These are phyloP conservation scores for Bipolaris cookei DNA, from an alignment of 2,329 filamentous ascomycete genomes.

Conservation along the genomic window DNA sequence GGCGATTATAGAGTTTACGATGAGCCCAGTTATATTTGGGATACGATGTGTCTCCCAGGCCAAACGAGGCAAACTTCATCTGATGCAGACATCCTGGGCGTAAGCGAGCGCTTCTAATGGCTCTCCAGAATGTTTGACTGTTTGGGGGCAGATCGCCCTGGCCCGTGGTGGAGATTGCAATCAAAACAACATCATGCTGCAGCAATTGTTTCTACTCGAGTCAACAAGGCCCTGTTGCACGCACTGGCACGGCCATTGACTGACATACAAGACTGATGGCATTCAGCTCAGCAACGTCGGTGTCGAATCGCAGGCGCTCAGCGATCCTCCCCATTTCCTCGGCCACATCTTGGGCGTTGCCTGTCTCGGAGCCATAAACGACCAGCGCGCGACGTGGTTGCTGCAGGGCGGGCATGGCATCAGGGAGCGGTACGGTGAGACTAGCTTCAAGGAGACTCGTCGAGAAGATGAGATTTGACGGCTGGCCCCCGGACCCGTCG, in stretches of 20 bases:
- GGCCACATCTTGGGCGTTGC: conserved; percentile 90
- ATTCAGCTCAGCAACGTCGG: conserved; percentile 78
- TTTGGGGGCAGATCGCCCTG: conserved; percentile 93
- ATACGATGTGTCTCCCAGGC: conserved; percentile 93
- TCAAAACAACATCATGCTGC: conserved; percentile 67
- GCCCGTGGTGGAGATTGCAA: conserved; percentile 89
- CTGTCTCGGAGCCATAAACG: conserved; percentile 93
- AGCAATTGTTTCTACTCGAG: conserved; percentile 51
- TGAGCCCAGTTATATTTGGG: conserved; percentile 95
- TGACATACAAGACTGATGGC: conserved; percentile 72
- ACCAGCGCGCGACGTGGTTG: conserved; percentile 65
- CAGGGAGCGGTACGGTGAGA: conserved; percentile 25
- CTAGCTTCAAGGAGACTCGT: conserved; percentile 24
- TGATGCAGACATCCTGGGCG: conserved; percentile 70
- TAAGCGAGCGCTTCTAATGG: conserved; percentile 78
- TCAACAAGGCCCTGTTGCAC: conserved; percentile 9
- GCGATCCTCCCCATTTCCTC: conserved; percentile 78
- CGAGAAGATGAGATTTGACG: conserved; percentile 19
- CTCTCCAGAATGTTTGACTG: conserved; percentile 81
- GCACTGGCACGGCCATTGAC: not conserved
- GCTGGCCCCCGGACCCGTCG: conserved; percentile 25
- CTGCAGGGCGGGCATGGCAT: conserved; percentile 3
- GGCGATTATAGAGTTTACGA: conserved; percentile 82
- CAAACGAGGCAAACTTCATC: conserved; percentile 83
- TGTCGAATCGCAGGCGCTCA: conserved; percentile 79